These are phyloP conservation scores for Porpolomopsis calyptriformis DNA, from an alignment of 768 basidiomycete species.

Conservation along the genomic window DNA sequence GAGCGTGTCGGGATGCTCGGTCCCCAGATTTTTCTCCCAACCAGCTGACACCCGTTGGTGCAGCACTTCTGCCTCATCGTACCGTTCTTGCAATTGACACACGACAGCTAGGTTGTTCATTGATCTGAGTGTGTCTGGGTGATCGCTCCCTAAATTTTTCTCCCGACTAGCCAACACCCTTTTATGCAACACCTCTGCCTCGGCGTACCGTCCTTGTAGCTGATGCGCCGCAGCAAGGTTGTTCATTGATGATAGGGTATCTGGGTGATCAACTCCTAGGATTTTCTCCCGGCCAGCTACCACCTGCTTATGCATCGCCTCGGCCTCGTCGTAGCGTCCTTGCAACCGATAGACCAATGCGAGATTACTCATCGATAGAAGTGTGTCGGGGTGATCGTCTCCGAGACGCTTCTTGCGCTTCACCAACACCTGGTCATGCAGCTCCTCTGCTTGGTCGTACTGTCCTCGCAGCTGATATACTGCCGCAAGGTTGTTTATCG, in stretches of 20 bases:
- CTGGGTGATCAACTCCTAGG: not conserved
- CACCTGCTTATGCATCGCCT: not conserved
- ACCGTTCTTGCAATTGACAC: not conserved
- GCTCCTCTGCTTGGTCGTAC: not conserved
- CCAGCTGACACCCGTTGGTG: not conserved
- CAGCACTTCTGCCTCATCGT: not conserved
- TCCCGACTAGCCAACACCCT: slow-evolving; percentile 6
- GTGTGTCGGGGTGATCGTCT: not conserved
- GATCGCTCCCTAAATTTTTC: not conserved
- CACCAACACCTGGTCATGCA: not conserved
- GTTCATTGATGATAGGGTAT: not conserved
- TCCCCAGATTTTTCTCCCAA: not conserved
- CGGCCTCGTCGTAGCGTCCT: not conserved
- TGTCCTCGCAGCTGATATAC: not conserved
- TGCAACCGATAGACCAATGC: not conserved
- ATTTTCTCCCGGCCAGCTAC: not conserved
- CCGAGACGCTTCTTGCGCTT: not conserved
- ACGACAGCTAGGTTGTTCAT: not conserved
- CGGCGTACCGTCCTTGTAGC: not conserved
- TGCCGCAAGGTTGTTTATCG: not conserved
- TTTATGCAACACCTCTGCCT: not conserved
- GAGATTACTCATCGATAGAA: not conserved
- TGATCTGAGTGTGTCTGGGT: not conserved
- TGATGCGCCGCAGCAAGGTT: not conserved
- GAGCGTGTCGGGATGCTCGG: not conserved